These are phyloP conservation scores for Salvia splendens DNA, from an alignment of 257 asterid species.

Conservation along the genomic window DNA sequence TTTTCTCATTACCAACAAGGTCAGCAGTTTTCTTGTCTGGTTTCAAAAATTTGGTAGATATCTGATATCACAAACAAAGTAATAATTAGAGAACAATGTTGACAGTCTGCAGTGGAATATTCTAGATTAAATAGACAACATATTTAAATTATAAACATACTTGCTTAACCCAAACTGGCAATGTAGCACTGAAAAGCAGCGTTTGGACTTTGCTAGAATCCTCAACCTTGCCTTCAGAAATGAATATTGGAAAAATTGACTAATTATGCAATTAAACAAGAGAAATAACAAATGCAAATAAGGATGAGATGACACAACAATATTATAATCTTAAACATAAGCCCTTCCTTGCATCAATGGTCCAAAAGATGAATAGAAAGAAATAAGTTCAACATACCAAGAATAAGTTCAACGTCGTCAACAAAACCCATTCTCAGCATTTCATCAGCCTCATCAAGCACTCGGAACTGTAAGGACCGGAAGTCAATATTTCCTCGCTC, in stretches of 20 bases:
- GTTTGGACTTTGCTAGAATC: slow-evolving; percentile 89
- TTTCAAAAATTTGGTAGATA: slow-evolving; percentile 70
- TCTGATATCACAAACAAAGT: slow-evolving; percentile 43
- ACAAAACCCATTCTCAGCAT: slow-evolving; percentile 99
- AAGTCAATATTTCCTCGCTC: slow-evolving; percentile 84
- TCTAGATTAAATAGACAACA: not conserved
- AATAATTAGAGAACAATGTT: slow-evolving; percentile 19
- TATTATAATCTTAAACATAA: not conserved
- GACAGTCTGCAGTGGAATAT: not conserved
- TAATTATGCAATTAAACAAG: slow-evolving; percentile 4
- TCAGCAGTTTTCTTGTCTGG: slow-evolving; percentile 82
- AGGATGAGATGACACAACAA: slow-evolving; percentile 7
- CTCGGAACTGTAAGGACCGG: slow-evolving; percentile 75
- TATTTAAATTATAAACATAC: slow-evolving; percentile 36
- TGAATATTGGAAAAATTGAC: slow-evolving; percentile 2
- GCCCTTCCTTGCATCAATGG: not conserved
- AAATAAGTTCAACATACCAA: slow-evolving; percentile 48
- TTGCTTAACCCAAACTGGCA: slow-evolving; percentile 85
- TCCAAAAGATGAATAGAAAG: not conserved
- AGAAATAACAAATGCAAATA: not conserved
- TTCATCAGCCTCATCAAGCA: slow-evolving; percentile 99
- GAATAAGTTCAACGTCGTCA: slow-evolving; percentile 95
- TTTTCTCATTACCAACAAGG: slow-evolving; percentile 94
- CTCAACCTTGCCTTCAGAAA: slow-evolving; percentile 70
- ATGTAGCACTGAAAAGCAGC: slow-evolving; percentile 93